Evolutionary conservation across 805 yeast genomes (phyloP), one percentile per base, ranked within the genome.

Genomic region (Kluyveromyces lactis): DNA sequence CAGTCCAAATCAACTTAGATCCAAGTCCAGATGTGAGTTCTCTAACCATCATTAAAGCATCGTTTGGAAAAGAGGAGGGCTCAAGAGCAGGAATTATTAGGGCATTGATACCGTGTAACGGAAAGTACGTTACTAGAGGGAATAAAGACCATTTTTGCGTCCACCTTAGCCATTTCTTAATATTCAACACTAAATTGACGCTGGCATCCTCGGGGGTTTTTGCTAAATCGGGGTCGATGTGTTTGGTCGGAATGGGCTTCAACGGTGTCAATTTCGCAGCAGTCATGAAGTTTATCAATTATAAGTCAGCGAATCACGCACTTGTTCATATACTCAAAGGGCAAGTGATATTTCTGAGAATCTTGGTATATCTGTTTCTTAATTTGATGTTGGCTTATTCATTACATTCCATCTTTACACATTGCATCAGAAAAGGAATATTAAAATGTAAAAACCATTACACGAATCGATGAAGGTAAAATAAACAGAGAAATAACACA

Each of bases 11-110:
- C 18, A 51, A 34, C 13, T 40, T 44, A 15, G 51, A 41, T 3
- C 51, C 51, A 26, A 45, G 42, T 4, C 50, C 42, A 15, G 55
- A 53, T 28, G 50, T 36, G 6, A 50, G 24, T 35, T 51, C 56
- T 27, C 55, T 41, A 4, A 52, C 37, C 56, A 52, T 53, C 51
- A 49, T 51, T 19, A 53, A 40, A 5, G 51, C 47, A n/a, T 53
- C 56, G 37, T 53, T 46, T 2, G 56, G 55, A 15, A 50, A 48
- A 4, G 46, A 39, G 5, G 31, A 43, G 16, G 55, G 49, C 1
- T 49, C 42, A 15, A 52, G 31, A 1, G 49, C 42, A 4, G 56
- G 57, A 4, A 43, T 40, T 10, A 52, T 18, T 9, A 52, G 40
- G 11, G 55, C 48, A 30, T 54, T 52, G 13, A 49, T 40, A 6